phyloP scores from a whole-genome alignment of 2,329 filamentous ascomycete species.

The Talaromyces islandicus region DNA sequence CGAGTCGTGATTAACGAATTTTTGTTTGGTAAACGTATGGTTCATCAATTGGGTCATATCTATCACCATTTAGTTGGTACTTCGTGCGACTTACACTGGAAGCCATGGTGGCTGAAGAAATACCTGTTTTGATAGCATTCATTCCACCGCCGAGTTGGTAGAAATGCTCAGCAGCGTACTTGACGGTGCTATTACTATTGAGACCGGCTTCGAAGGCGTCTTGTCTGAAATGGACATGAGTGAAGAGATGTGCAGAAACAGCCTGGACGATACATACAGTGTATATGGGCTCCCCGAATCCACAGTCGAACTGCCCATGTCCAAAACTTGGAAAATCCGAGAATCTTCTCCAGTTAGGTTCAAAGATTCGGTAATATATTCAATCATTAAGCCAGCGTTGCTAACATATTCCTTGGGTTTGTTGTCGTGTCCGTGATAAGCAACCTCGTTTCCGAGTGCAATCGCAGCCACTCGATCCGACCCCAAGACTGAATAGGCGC shows the following conservation, averaged over 20 bases:
- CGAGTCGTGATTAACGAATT: no score
- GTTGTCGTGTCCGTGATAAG: background rate
- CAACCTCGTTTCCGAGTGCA: background rate
- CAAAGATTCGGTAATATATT: background rate
- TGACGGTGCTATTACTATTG: conserved; percentile 3
- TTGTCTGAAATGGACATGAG: background rate
- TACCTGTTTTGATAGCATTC: no score
- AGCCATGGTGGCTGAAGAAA: no score
- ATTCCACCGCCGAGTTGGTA: conserved; percentile 6
- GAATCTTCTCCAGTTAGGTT: background rate
- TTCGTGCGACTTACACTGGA: no score
- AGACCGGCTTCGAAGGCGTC: background rate
- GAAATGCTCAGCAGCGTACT: conserved; percentile 13
- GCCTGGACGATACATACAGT: background rate
- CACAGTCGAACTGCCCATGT: background rate
- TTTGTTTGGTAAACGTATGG: no score
- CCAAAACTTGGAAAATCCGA: background rate
- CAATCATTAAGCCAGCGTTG: background rate
- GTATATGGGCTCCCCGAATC: background rate
- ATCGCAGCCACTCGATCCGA: background rate
- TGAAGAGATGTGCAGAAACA: background rate
- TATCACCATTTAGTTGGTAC: no score
- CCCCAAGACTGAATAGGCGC: background rate
- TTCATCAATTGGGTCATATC: no score
- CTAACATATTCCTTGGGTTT: background rate